Percentiles rank a stretch among this genome's conserved stretches.
phyloP scores from a whole-genome alignment of 2,329 filamentous ascomycete species.

The Ascomycota sp. region DNA sequence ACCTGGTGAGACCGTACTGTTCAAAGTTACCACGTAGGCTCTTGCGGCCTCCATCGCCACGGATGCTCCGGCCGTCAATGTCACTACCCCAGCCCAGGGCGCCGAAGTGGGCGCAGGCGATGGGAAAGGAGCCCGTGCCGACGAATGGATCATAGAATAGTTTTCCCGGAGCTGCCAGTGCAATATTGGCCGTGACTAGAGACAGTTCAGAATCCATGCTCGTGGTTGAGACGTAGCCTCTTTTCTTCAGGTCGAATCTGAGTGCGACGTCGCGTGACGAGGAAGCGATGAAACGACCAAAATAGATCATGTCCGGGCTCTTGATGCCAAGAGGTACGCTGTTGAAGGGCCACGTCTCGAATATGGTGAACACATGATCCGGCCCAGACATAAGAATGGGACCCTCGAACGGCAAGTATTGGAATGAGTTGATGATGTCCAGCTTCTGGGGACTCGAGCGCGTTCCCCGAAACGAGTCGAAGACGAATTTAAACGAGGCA shows the following conservation, averaged over 20 bases:
- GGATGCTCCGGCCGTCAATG: constrained; percentile 75
- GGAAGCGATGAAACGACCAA: constrained; percentile 48
- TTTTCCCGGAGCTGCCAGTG: constrained; percentile 58
- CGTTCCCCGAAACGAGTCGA: constrained; percentile 65
- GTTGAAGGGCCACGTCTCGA: constrained; percentile 54
- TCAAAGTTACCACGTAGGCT: constrained; percentile 48
- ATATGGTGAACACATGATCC: constrained; percentile 53
- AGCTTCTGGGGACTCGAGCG: constrained; percentile 39
- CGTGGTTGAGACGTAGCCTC: constrained; percentile 82
- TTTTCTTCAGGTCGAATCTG: constrained; percentile 76
- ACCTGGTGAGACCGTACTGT: constrained; percentile 49
- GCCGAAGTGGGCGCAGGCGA: constrained; percentile 80
- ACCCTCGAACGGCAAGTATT: constrained; percentile 56
- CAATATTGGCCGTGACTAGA: constrained; percentile 77
- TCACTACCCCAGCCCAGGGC: constrained; percentile 68
- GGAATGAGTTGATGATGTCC: constrained; percentile 62
- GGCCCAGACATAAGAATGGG: constrained; percentile 54
- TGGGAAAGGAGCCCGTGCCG: constrained; percentile 77
- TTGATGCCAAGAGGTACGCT: constrained; percentile 22
- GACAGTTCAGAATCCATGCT: constrained; percentile 93
- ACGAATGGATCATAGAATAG: constrained; percentile 90
- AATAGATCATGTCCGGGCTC: constrained; percentile 37
- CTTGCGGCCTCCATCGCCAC: constrained; percentile 38
- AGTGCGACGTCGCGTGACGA: constrained; percentile 45
- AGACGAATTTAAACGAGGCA: constrained; percentile 56